Base-by-base conservation (phyloP, 768 basidiomycete genomes). In the Lyophyllum shimeji region DNA sequence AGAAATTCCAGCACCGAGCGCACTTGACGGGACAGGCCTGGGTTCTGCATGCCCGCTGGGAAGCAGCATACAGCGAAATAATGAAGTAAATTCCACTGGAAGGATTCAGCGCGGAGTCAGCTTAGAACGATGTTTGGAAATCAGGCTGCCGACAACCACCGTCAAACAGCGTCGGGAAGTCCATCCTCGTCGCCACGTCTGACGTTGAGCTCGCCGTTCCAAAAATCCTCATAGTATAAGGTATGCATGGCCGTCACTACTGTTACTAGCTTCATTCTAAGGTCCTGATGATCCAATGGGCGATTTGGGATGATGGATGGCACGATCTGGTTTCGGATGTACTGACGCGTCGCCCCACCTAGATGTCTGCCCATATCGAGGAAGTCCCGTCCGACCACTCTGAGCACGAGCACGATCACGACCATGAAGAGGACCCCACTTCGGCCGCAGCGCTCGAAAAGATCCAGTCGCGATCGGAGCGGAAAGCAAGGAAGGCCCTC, bases 401-500 rank as follows among this genome's bases (percentile, higher is more conserved):
- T 61, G 86, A 84, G 63, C 83, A 84, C 59, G 76, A 78, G 33
- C 78, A 80, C 59, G 74, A 76, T 21, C 77, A 82, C 56, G 76
- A 79, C 27, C 77, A 82, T 49, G 88, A 92, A 58, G 90, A 92
- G 69, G 92, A 93, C 63, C 92, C 90, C 47, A 90, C 88, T 55
- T 91, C 89, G 46, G 82, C 85, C 58, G 87, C 90, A 44, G 88
- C 88, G 56, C 85, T 93, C 59, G 91, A 95, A 65, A 96, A 97
- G 76, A 90, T 95, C 63, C 92, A 95, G 76, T 95, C 93, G 52
- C 88, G 93, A 60, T 87, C 94, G 34, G 95, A 98, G 75, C 88
- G 95, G 65, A 97, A 96, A 73, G 94, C 95, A 50, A 83, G 95
- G 70, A 97, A 98, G 76, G 94, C 95, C 15, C 84, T 98, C 51